Base-by-base conservation (phyloP, 2,329 filamentous ascomycete genomes). In the Sordariomycetes sp. region DNA sequence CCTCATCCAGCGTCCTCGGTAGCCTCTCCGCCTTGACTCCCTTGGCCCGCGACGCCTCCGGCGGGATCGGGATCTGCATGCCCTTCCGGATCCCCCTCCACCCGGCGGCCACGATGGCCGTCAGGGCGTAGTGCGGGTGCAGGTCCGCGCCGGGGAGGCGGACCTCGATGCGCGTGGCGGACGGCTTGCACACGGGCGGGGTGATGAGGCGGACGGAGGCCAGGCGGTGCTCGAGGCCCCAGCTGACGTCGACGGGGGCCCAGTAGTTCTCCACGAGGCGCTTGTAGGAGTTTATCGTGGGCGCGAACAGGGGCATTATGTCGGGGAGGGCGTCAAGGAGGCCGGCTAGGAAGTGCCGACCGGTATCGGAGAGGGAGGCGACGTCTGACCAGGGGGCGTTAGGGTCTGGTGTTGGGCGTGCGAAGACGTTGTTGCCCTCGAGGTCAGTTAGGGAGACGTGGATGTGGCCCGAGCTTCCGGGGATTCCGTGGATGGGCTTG, bases 261-360 rank as follows among this genome's bases (percentile, higher is more conserved):
- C 94, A 99, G 74, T 97, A 97, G 74, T 97, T 97, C 76, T 99
- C 94, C 2, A 99, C 94, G 0, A 99, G 81, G 3, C 94, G 87
- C 75, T 99, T 99, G 79, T 99, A 99, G 61, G 90, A 96, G 79
- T 99, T 99, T 68, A 99, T 83, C 1, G 91, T 99, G 0, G 94
- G 94, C 1, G 93, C 94, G 14, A 97, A 79, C 59, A 97, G 78
- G 0, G 94, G 94, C 94, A 99, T 99, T 64, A 97, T 84, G 67
- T 97, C 90, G 2, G 94, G 90, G 3, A 99, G 79, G 16, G 93
- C 94, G 25, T 90, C 87, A 0, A 99, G 79, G 1, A 99, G 73
- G 7, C 94, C 94, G 0, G 94, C 94, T 0, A 99, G 82, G 74
- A 99, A 99, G 64, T 97, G 88, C 12, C 93, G 84, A 1, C 94